phyloP scores from a whole-genome alignment of 768 basidiomycete species.

The Mycena belliarum region DNA sequence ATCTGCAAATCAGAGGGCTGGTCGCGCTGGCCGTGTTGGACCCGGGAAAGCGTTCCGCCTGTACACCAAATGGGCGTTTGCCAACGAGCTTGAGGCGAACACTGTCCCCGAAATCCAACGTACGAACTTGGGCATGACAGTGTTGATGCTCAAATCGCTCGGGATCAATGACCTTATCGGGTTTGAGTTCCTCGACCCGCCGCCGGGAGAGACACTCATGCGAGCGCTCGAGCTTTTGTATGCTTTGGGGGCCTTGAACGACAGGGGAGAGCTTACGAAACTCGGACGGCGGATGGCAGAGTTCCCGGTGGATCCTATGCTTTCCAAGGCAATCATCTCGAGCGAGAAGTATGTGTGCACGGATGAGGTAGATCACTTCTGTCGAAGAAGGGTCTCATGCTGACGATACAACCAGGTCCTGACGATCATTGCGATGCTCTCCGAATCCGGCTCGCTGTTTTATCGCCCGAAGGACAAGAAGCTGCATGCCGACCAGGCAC shows the following conservation, averaged over 20 bases:
- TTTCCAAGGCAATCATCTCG: constrained; percentile 94
- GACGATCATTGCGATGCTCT: constrained; percentile 96
- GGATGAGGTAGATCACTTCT: constrained; percentile 71
- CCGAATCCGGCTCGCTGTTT: constrained; percentile 92
- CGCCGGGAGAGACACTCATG: constrained; percentile 97
- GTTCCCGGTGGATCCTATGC: constrained; percentile 97
- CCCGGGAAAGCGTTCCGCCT: constrained; percentile 98
- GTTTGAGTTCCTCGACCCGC: constrained; percentile 98
- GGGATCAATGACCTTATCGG: constrained; percentile 98
- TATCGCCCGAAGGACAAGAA: constrained; percentile 99
- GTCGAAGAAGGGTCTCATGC: not conserved
- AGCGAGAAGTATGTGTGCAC: constrained; percentile 94
- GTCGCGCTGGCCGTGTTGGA: constrained; percentile 95
- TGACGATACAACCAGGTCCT: constrained; percentile 57
- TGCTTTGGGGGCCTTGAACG: constrained; percentile 94
- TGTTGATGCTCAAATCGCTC: constrained; percentile 90
- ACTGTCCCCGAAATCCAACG: constrained; percentile 98
- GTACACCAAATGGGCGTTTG: constrained; percentile 97
- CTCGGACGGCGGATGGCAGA: constrained; percentile 97
- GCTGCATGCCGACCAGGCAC: constrained; percentile 94
- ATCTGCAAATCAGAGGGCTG: constrained; percentile 95
- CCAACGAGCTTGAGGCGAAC: constrained; percentile 94
- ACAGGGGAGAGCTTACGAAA: constrained; percentile 95
- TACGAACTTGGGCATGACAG: constrained; percentile 96
- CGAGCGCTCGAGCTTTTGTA: constrained; percentile 91